Base-by-base conservation (phyloP, 2,329 filamentous ascomycete genomes). In the Xylaria sp. region DNA sequence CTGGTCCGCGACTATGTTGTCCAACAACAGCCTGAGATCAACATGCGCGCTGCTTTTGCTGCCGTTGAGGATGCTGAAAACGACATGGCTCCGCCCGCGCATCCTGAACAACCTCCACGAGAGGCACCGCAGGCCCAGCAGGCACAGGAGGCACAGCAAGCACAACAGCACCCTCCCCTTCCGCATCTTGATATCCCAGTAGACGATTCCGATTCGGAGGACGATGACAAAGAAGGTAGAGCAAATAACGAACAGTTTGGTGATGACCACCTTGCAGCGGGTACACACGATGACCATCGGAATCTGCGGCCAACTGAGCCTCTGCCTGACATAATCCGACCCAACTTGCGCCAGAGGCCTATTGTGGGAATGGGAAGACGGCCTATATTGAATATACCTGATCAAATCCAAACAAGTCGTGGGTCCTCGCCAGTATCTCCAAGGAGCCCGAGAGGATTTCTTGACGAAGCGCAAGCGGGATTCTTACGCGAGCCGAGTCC, bases 1-100 rank as follows among this genome's bases (percentile, higher is more conserved):
- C 83, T 99, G 3, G 98, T 99, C 56, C 86, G 97, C 56, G 96
- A 99, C 82, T 99, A 97, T 87, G 96, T 99, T 60, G 94, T 99
- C 10, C 96, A 99, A 79, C 96, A 99, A 79, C 96, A 99, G 78
- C 96, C 95, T 5, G 91, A 94, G 72, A 91, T 96, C 74, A 97
- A 97, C 76, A 91, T 96, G 84, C 91, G 90, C 0, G 91, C 87
- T 9, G 88, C 87, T 3, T 87, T 90, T 76, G 89, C 86, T 12
- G 87, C 84, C 8, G 81, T 81, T n/a, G 84, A 83, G 39, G 75
- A 78, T 51, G 81, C 81, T n/a, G 84, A 84, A 41, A 75, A 79
- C 44, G 75, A 79, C 18, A 72, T 71, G 20, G 69, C 68, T 15
- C 74, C 65, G 31, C 62, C 63, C 7, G 66, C 63, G 12, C 58